These are phyloP conservation scores for Monilinia fructigena DNA, from an alignment of 2,329 filamentous ascomycete genomes.

Conservation along the genomic window DNA sequence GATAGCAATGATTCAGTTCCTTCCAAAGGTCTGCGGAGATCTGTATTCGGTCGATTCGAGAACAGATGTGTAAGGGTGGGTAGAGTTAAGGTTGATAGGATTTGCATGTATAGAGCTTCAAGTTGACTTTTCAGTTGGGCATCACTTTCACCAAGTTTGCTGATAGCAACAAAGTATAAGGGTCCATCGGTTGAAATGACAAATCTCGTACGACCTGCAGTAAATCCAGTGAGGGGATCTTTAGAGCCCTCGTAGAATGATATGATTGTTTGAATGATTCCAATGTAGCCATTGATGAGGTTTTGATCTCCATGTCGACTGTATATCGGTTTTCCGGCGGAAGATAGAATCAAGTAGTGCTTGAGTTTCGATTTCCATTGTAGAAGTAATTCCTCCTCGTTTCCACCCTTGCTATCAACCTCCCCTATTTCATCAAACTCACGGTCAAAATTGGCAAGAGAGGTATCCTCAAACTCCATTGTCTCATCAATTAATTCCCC, in stretches of 20 bases:
- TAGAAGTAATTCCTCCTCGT: conserved; percentile 55
- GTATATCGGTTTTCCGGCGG: conserved; percentile 95
- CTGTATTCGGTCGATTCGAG: conserved; percentile 85
- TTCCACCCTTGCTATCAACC: conserved; percentile 50
- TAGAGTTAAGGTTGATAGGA: conserved; percentile 89
- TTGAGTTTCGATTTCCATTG: conserved; percentile 92
- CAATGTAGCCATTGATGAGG: conserved; percentile 89
- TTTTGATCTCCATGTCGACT: conserved; percentile 89
- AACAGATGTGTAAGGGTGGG: conserved; percentile 86
- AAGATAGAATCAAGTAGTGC: conserved; percentile 94
- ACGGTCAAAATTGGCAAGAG: conserved; percentile 64
- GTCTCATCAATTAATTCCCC: conserved; percentile 59
- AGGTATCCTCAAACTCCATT: conserved; percentile 48
- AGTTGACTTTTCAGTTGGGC: conserved; percentile 82
- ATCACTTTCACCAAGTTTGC: conserved; percentile 88
- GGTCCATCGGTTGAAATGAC: conserved; percentile 82
- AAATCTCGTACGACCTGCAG: conserved; percentile 81
- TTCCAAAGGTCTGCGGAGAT: conserved; percentile 83
- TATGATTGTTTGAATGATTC: conserved; percentile 94
- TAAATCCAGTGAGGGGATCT: conserved; percentile 78
- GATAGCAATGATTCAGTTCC: conserved; percentile 90
- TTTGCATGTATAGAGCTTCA: conserved; percentile 96
- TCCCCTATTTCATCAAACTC: conserved; percentile 78
- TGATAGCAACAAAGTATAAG: conserved; percentile 91
- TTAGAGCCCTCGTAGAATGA: conserved; percentile 87